These are phyloP conservation scores for Emmonsia crescens DNA, from an alignment of 2,329 filamentous ascomycete species.

Conservation along the genomic window DNA sequence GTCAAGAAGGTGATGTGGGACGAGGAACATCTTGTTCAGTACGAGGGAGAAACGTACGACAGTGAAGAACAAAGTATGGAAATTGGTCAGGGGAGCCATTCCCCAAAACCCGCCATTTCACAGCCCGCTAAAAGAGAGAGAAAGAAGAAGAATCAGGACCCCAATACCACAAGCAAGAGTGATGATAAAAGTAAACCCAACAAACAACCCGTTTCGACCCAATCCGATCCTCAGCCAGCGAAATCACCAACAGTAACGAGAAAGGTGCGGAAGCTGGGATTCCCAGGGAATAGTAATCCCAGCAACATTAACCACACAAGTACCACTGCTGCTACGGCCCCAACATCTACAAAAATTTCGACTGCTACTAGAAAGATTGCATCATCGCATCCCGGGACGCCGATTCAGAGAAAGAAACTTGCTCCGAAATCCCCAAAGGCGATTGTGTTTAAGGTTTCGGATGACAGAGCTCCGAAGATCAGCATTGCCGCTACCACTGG, in stretches of 20 bases:
- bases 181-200: constrained; percentile 15
- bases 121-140: constrained; percentile 18
- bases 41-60: constrained; percentile 19
- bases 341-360: background rate
- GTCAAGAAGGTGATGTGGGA: constrained; percentile 30
- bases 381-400: constrained; percentile 13
- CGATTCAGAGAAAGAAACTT: constrained; percentile 25
- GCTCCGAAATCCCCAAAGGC: constrained; percentile 24
- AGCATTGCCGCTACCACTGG: background rate
- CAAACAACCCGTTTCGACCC: constrained; percentile 15
- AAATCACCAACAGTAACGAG: constrained; percentile 12
- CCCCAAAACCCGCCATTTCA: constrained; percentile 7
- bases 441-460: constrained; percentile 4
- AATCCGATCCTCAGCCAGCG: constrained; percentile 15
- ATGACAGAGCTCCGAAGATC: background rate
- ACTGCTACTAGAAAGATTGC: constrained; percentile 1
- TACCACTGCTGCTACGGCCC: background rate
- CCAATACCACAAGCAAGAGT: constrained; percentile 15
- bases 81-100: constrained; percentile 8
- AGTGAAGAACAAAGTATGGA: constrained; percentile 6
- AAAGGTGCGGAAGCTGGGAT: constrained; percentile 11
- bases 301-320: constrained; percentile 3
- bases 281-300: constrained; percentile 8
- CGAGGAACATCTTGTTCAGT: constrained; percentile 27
- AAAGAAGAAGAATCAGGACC: background rate